A percentile compares a stretch with the other conserved stretches of the same genome.
These are phyloP conservation scores for Barbarea vulgaris DNA, from an alignment of 345 rosid species.

Conservation along the genomic window DNA sequence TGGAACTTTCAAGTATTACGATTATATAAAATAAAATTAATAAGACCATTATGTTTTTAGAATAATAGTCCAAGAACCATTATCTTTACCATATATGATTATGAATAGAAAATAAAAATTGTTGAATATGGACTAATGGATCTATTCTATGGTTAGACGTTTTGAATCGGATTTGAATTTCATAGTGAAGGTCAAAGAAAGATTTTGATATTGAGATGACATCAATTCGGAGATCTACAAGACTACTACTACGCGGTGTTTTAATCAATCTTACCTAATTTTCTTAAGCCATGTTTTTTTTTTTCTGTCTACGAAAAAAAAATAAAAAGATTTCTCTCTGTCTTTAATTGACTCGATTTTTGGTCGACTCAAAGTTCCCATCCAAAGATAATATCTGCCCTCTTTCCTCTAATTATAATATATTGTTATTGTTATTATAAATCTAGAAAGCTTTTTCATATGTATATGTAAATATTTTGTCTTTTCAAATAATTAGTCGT, in stretches of 20 bases:
- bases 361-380: slow-evolving; percentile 23
- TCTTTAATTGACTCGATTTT: slow-evolving; percentile 31
- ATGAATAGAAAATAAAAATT: not conserved
- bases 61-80: slow-evolving; percentile 9
- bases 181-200: slow-evolving; percentile 6
- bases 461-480: not conserved
- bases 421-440: not conserved
- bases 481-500: not conserved
- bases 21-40: not conserved
- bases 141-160: not conserved
- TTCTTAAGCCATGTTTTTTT: slow-evolving; percentile 1
- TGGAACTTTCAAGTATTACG: not conserved
- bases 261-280: slow-evolving; percentile 30
- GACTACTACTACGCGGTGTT: slow-evolving; percentile 34
- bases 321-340: slow-evolving; percentile 16
- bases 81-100: slow-evolving; percentile 7
- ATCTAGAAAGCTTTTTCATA: not conserved
- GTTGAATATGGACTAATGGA: slow-evolving; percentile 7
- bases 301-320: too few species aligned
- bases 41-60: not conserved
- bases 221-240: slow-evolving; percentile 8
- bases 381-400: slow-evolving; percentile 18
- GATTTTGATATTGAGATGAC: slow-evolving; percentile 17
- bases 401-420: not conserved
- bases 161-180: slow-evolving; percentile 19